Evolutionary conservation across 768 basidiomycete genomes (phyloP).

Genomic region (Rhodotorula kratochvilovae): DNA sequence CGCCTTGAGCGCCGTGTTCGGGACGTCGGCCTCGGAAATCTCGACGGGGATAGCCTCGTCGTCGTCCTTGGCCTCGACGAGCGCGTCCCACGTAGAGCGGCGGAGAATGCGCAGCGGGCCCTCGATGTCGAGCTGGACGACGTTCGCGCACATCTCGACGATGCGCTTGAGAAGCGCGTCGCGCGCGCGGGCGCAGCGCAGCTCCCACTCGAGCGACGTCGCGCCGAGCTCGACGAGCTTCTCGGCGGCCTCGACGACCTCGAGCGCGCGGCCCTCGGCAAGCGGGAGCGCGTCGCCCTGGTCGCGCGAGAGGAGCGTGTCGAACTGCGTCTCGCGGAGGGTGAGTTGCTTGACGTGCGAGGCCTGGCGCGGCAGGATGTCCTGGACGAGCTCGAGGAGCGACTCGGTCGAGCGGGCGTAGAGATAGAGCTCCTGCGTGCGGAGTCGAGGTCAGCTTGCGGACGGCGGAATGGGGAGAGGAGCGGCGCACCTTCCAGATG

Average conservation of each 20-base stretch:
- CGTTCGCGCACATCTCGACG: not conserved
- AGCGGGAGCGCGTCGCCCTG: not conserved
- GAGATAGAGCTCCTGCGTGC: not conserved
- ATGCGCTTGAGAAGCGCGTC: not conserved
- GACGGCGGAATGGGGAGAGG: not conserved
- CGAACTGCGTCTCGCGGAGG: not conserved
- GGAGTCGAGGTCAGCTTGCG: not conserved
- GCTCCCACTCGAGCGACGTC: not conserved
- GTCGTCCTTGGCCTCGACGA: not conserved
- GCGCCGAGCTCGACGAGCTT: not conserved
- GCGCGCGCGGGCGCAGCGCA: not conserved
- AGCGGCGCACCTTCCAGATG: conserved; percentile 2
- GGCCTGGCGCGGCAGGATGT: conserved; percentile 17
- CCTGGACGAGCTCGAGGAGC: not conserved
- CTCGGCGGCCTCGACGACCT: conserved; percentile 1
- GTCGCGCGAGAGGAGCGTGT: not conserved
- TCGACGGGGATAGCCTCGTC: not conserved
- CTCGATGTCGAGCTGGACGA: not conserved
- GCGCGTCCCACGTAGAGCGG: too few species aligned
- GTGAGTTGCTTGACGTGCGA: conserved; percentile 3
- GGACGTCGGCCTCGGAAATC: not conserved
- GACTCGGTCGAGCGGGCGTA: not conserved
- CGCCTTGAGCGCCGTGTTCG: not conserved
- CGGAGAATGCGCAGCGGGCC: not conserved
- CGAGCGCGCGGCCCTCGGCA: not conserved